Evolutionary conservation across 805 yeast genomes (phyloP).

Genomic region (Barnettozyma salicaria): DNA sequence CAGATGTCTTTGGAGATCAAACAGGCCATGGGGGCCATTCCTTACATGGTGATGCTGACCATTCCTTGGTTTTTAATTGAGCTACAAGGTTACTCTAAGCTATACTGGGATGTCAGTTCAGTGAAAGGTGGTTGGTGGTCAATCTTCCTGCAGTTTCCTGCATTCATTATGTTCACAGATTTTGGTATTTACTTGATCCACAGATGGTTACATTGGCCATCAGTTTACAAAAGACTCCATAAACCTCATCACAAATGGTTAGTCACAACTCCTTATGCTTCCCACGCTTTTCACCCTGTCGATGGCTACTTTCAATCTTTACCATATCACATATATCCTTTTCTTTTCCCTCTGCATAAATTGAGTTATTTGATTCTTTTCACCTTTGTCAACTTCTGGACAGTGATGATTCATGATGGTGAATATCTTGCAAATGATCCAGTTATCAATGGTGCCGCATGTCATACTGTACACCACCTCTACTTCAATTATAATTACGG

Average conservation of each 20-base stretch:
- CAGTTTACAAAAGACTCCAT: constrained; percentile 78
- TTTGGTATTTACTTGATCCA: constrained; percentile 88
- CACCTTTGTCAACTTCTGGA: constrained; percentile 94
- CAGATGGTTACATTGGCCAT: constrained; percentile 90
- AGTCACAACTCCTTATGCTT: constrained; percentile 96
- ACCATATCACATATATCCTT: constrained; percentile 90
- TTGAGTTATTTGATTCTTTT: constrained; percentile 74
- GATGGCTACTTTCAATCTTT: constrained; percentile 92
- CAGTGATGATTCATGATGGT: constrained; percentile 98
- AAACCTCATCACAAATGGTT: constrained; percentile 99
- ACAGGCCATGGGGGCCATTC: constrained; percentile 77
- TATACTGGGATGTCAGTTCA: constrained; percentile 62
- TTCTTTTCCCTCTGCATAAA: constrained; percentile 89
- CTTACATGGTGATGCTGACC: constrained; percentile 81
- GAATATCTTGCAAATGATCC: constrained; percentile 92
- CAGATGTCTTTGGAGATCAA: constrained; percentile 81
- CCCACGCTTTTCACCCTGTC: constrained; percentile 97
- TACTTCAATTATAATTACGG: constrained; percentile 98
- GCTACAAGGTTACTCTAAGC: constrained; percentile 71
- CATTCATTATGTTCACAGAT: constrained; percentile 89
- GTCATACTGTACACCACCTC: constrained; percentile 94
- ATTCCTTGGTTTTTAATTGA: constrained; percentile 88
- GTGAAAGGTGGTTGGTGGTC: constrained; percentile 66
- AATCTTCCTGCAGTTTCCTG: constrained; percentile 59
- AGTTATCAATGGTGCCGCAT: constrained; percentile 93